Conservation (phyloP, 2,329 filamentous ascomycete genomes). For the Scedosporium aurantiacum region DNA sequence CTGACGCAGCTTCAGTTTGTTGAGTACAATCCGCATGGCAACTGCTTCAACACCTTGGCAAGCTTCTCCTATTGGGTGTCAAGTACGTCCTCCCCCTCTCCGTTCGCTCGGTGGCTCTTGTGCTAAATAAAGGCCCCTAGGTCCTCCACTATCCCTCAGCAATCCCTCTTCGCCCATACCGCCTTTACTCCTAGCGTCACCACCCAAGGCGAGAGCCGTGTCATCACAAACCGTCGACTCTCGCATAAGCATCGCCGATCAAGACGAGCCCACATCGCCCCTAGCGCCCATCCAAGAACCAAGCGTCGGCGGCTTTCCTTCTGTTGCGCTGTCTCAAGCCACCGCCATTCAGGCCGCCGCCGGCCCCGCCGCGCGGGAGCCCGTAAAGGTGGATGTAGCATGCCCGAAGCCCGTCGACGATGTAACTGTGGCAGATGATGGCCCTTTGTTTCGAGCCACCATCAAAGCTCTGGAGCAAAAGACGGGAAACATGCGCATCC, state of each 20-base stretch:
- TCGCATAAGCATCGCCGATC: constrained; percentile 62
- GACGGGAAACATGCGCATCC: constrained; percentile 82
- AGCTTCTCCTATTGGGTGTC: constrained; percentile 70
- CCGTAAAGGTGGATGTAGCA: constrained; percentile 76
- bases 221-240: constrained; percentile 82
- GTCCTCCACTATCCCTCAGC: constrained; percentile 31
- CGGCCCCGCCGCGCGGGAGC: constrained; percentile 23
- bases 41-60: constrained; percentile 76
- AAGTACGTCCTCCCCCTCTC: neutral
- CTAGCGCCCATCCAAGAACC: constrained; percentile 15
- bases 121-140: constrained; percentile 20
- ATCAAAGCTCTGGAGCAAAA: constrained; percentile 96
- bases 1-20: constrained; percentile 53
- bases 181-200: constrained; percentile 60
- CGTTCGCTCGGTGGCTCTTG: neutral
- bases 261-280: constrained; percentile 49
- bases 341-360: constrained; percentile 10
- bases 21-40: constrained; percentile 90
- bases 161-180: constrained; percentile 59
- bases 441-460: constrained; percentile 88
- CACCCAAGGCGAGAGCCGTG: constrained; percentile 69
- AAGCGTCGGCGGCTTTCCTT: constrained; percentile 14
- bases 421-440: constrained; percentile 76
- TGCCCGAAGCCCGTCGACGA: constrained; percentile 80
- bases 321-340: constrained; percentile 10